Evolutionary conservation across 2,329 filamentous ascomycete genomes (phyloP).

Genomic region (Rhynchosporium secalis): DNA sequence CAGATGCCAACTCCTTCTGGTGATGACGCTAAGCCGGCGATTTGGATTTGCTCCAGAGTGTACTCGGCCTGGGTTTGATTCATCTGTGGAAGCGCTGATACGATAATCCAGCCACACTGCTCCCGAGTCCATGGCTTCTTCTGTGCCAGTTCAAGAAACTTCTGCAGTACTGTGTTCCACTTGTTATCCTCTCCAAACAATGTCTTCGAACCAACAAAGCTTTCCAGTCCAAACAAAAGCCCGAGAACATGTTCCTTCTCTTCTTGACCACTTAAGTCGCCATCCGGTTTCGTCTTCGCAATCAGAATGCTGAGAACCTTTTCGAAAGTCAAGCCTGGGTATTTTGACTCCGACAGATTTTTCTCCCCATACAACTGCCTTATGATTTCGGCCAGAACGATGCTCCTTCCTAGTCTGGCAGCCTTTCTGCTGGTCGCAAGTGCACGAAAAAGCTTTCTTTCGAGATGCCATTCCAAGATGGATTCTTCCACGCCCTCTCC

Average conservation of each 20-base stretch:
- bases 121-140: constrained; percentile 88
- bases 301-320: constrained; percentile 53
- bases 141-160: constrained; percentile 71
- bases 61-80: constrained; percentile 55
- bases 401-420: constrained; percentile 82
- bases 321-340: constrained; percentile 58
- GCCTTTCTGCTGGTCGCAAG: constrained; percentile 89
- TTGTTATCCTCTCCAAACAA: constrained; percentile 60
- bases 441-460: constrained; percentile 76
- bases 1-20: constrained; percentile 89
- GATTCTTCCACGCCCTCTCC: constrained; percentile 52
- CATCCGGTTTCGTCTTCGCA: constrained; percentile 55
- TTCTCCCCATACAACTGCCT: constrained; percentile 64
- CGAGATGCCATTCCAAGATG: constrained; percentile 58
- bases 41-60: constrained; percentile 62
- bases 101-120: constrained; percentile 81
- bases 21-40: constrained; percentile 70
- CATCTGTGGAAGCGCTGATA: constrained; percentile 68
- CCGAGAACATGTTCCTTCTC: constrained; percentile 84
- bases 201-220: constrained; percentile 76
- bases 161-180: constrained; percentile 69
- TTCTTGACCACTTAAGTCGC: constrained; percentile 66
- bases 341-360: constrained; percentile 47
- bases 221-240: constrained; percentile 82
- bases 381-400: constrained; percentile 81